phyloP scores from a whole-genome alignment of 208 protist genomes.

The Acanthamoeba lugdunensis region DNA sequence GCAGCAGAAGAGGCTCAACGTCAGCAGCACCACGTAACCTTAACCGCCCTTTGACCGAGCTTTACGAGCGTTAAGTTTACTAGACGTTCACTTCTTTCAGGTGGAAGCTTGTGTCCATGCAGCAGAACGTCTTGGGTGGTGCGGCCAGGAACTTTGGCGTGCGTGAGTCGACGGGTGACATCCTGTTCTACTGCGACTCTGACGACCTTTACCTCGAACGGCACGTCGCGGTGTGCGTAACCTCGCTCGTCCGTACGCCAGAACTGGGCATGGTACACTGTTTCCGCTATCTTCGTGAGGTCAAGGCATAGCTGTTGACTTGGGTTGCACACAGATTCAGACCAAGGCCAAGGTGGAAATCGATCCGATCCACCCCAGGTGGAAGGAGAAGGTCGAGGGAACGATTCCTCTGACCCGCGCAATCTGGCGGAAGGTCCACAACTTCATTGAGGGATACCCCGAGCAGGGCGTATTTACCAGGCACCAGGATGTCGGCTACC shows the following conservation, averaged over 20 bases:
- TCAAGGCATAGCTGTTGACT: not conserved
- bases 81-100: not conserved
- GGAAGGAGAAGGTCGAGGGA: constrained; percentile 55
- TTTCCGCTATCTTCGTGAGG: not conserved
- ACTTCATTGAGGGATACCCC: constrained; percentile 48
- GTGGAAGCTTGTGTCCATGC: constrained; percentile 60
- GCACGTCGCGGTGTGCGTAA: not conserved
- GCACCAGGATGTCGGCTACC: constrained; percentile 63
- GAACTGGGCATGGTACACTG: constrained; percentile 25
- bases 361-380: not conserved
- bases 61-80: not conserved
- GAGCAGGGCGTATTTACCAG: constrained; percentile 56
- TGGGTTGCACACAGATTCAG: not conserved
- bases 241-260: not conserved
- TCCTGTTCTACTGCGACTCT: constrained; percentile 60
- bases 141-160: constrained; percentile 57
- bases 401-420: constrained; percentile 5
- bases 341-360: constrained; percentile 55
- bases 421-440: constrained; percentile 6
- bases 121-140: constrained; percentile 19
- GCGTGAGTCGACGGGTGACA: constrained; percentile 12
- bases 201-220: constrained; percentile 30
- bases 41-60: not conserved
- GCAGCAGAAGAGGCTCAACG: constrained; percentile 9
- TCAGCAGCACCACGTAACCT: not conserved